phyloP scores from a whole-genome alignment of 495 filamentous ascomycete species.

The Bombardia bombarda region DNA sequence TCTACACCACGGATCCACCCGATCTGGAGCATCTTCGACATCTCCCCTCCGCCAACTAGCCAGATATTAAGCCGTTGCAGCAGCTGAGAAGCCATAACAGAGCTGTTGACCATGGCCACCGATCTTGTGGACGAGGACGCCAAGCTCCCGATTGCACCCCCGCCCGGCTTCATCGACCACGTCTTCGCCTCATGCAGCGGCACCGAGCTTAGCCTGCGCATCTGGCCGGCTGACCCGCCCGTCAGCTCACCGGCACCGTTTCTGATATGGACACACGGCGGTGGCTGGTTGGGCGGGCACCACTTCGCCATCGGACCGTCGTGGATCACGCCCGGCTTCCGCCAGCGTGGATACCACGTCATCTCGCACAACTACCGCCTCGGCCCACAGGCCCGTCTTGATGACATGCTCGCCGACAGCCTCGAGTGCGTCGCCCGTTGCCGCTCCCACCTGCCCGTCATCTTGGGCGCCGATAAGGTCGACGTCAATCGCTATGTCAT shows the following conservation, averaged over 20 bases:
- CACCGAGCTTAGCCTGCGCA: slow-evolving; percentile 11
- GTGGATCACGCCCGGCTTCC: slow-evolving; percentile 18
- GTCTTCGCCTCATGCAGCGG: slow-evolving; percentile 10
- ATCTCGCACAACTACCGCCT: slow-evolving; percentile 26
- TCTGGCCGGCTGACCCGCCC: slow-evolving; percentile 16
- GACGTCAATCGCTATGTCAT: slow-evolving; percentile 21
- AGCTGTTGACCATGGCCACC: too few relatives aligned
- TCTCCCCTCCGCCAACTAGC: too few relatives aligned
- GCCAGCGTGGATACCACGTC: slow-evolving; percentile 18
- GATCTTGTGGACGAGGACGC: too few relatives aligned
- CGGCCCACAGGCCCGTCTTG: slow-evolving; percentile 15
- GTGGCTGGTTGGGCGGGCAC: slow-evolving; percentile 18
- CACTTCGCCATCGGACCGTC: slow-evolving; percentile 14
- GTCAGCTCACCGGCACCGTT: slow-evolving; percentile 12
- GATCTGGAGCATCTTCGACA: too few relatives aligned
- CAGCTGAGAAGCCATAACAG: too few relatives aligned
- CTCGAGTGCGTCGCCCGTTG: slow-evolving; percentile 16
- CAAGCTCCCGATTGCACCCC: too few relatives aligned
- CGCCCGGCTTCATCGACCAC: slow-evolving; percentile 17
- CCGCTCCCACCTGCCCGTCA: slow-evolving; percentile 10
- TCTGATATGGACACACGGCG: slow-evolving; percentile 21
- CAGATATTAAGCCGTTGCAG: too few relatives aligned
- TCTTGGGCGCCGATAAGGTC: slow-evolving; percentile 16
- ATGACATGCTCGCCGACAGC: slow-evolving; percentile 19
- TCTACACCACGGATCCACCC: too few relatives aligned